Conservation (phyloP, 2,329 filamentous ascomycete genomes). For the Xylariaceae sp. region DNA sequence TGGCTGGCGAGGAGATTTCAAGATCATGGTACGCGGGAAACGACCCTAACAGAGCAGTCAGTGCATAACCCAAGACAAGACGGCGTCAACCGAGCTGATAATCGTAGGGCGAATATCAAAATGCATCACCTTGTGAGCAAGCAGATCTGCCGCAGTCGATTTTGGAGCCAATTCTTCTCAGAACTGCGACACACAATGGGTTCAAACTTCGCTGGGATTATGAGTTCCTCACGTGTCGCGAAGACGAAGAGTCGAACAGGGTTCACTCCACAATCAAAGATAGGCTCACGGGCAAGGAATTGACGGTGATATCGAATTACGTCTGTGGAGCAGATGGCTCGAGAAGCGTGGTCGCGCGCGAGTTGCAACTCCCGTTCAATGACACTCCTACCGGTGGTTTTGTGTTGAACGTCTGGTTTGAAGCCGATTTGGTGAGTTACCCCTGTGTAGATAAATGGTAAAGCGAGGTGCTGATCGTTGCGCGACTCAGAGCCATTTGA, state of each 20-base stretch:
- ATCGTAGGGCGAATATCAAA: slow-evolving; percentile 38
- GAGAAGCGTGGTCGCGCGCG: slow-evolving; percentile 35
- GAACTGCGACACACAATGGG: slow-evolving; percentile 35
- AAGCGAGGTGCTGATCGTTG: too few species aligned
- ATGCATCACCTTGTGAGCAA: slow-evolving; percentile 38
- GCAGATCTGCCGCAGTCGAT: slow-evolving; percentile 42
- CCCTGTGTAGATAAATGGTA: too few species aligned
- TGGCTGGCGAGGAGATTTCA: slow-evolving; percentile 49
- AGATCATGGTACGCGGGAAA: slow-evolving; percentile 36
- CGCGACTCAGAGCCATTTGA: slow-evolving; percentile 33
- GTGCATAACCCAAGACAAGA: not conserved
- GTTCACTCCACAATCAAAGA: slow-evolving; percentile 32
- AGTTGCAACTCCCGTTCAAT: slow-evolving; percentile 35
- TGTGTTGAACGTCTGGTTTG: slow-evolving; percentile 39
- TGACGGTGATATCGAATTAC: slow-evolving; percentile 41
- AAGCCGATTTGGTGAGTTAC: slow-evolving; percentile 38
- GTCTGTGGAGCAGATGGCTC: slow-evolving; percentile 55
- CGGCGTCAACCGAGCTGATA: not conserved
- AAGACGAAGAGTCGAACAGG: slow-evolving; percentile 11
- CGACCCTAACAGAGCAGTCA: not conserved
- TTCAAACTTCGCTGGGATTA: slow-evolving; percentile 39
- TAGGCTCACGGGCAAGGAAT: slow-evolving; percentile 40
- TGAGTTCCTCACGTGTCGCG: slow-evolving; percentile 31
- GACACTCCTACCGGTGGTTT: slow-evolving; percentile 33
- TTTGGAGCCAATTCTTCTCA: slow-evolving; percentile 40